Evolutionary conservation across 176 grass and related monocot species (phyloP).

Genomic region (Calamus simplicifolius): DNA sequence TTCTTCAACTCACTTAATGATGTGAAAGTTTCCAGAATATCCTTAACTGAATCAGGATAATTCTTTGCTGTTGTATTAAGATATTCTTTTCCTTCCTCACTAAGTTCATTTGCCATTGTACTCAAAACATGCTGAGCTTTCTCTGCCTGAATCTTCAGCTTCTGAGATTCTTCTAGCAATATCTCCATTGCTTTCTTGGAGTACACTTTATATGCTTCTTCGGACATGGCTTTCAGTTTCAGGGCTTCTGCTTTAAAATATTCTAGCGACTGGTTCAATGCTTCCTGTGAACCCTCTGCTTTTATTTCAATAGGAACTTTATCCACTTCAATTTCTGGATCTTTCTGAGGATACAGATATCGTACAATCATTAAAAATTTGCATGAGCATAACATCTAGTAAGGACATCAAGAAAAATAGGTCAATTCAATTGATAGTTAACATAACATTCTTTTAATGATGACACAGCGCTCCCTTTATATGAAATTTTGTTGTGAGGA

Average conservation of each 20-base stretch:
- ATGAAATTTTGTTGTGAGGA: no score
- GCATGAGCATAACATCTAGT: not conserved
- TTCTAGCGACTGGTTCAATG: constrained; percentile 55
- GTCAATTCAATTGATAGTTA: no score
- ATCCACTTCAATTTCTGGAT: constrained; percentile 4
- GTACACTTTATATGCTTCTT: constrained; percentile 52
- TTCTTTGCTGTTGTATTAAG: constrained; percentile 50
- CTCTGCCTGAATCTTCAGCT: constrained; percentile 72
- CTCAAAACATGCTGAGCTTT: constrained; percentile 72
- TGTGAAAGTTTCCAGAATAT: constrained; percentile 45
- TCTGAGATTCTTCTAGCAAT: constrained; percentile 48
- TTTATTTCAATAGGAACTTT: constrained; percentile 24
- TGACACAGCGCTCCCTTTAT: no score
- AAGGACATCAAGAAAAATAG: no score
- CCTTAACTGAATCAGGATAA: constrained; percentile 71
- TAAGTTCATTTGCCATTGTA: constrained; percentile 42
- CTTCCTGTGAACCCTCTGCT: constrained; percentile 42
- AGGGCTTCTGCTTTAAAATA: constrained; percentile 63
- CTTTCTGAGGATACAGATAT: not conserved
- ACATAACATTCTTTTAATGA: no score
- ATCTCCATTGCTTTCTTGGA: constrained; percentile 59
- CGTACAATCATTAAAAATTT: not conserved
- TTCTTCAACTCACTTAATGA: constrained; percentile 41
- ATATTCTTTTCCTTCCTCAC: constrained; percentile 79
- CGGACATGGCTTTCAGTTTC: constrained; percentile 38